Evolutionary conservation across 192 early-diverging fungal species (phyloP), one percentile per base, ranked within the genome.

Genomic region (Podila minutissima): DNA sequence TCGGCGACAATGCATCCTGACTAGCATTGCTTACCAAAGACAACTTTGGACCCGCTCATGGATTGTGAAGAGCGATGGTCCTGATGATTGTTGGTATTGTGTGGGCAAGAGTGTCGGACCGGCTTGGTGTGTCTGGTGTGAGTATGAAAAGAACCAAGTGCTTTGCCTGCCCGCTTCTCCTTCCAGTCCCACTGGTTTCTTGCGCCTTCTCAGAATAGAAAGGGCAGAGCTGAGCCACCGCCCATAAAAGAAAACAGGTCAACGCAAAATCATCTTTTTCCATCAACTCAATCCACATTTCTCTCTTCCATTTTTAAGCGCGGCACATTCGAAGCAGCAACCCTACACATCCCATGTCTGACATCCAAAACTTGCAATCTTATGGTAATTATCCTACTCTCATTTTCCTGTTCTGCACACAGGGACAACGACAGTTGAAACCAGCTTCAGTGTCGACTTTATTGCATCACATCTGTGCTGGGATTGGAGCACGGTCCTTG

Each of bases 21-120:
- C 41, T 15, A 46, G 41, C 41, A 46, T 17, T 55, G 24, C 11
- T 55, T 26, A 85, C 83, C 83, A 64, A 85, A 85, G 59, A 85
- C 83, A 22, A 85, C 77, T 33, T 85, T 75, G 28, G 83, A 85
- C n/a, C 74, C 74, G 58, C 71, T 75, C 62, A 81, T 81, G 57
- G 15, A 5, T 19, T 24, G 64, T 35, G 46, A 12, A 48, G 10
- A n/a, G 33, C 32, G 50, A 11, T 20, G 24, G 7, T 33, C 35
- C 20, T 35, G 53, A 19, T 19, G 17, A 65, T 65, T 53, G 20
- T 19, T 24, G 4, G 19, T 17, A 20, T 33, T 33, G 33, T 33
- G 33, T 33, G 51, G 51, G 51, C 15, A 15, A 53, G 51, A 53
- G 20, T 22, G 17, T 53, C 15, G 51, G 51, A 55, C 53, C 4